Conservation (phyloP, 768 basidiomycete species). For the Suillus subluteus region DNA sequence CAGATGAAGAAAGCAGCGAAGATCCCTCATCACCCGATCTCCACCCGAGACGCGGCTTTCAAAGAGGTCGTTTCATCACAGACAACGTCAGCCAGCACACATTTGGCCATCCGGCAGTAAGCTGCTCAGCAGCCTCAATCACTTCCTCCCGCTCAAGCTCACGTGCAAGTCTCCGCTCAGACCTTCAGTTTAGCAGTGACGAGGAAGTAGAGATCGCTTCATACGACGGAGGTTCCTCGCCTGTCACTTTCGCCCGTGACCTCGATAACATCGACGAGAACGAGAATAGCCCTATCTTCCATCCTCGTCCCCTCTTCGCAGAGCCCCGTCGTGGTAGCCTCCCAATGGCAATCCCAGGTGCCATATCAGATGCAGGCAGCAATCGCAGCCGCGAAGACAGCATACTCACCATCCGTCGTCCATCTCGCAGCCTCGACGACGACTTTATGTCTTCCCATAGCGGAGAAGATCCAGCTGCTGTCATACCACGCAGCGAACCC, state of each 20-base stretch:
- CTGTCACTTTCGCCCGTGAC: slow-evolving; percentile 43
- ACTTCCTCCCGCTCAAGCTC: slow-evolving; percentile 43
- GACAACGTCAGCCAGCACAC: slow-evolving; percentile 55
- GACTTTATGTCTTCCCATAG: slow-evolving; percentile 31
- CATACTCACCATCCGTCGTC: slow-evolving; percentile 58
- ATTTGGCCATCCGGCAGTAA: slow-evolving; percentile 47
- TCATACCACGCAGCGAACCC: slow-evolving; percentile 53
- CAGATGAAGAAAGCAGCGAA: slow-evolving; percentile 38
- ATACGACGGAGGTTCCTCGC: slow-evolving; percentile 41
- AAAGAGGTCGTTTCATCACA: slow-evolving; percentile 30
- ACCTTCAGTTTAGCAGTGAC: slow-evolving; percentile 49
- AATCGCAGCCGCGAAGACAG: slow-evolving; percentile 60
- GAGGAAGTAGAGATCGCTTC: slow-evolving; percentile 49
- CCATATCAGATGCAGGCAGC: slow-evolving; percentile 26
- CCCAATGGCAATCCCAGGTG: slow-evolving; percentile 62
- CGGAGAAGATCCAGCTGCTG: slow-evolving; percentile 25
- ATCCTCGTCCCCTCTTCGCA: slow-evolving; percentile 17
- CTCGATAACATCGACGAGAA: slow-evolving; percentile 27
- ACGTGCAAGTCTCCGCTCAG: slow-evolving; percentile 35
- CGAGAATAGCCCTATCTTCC: slow-evolving; percentile 28
- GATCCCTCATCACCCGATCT: slow-evolving; percentile 38
- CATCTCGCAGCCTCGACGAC: slow-evolving; percentile 64
- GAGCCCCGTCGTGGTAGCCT: slow-evolving; percentile 54
- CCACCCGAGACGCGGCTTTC: slow-evolving; percentile 20
- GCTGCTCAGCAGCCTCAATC: slow-evolving; percentile 38